Evolutionary conservation across 495 filamentous ascomycete species (phyloP).

Genomic region (Talaromyces proteolyticus): DNA sequence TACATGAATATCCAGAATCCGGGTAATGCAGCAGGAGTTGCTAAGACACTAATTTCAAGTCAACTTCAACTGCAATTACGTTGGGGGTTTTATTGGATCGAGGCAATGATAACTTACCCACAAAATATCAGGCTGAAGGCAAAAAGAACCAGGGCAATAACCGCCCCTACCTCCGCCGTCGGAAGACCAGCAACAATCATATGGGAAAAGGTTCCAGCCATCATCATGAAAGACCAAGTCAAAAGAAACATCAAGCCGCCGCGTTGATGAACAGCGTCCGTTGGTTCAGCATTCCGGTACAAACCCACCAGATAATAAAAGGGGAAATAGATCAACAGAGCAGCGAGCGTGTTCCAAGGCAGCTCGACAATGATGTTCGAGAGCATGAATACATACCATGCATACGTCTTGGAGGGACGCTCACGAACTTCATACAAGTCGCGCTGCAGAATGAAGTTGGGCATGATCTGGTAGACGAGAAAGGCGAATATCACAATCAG

Average conservation of each 20-base stretch:
- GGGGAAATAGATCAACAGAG: slow-evolving; percentile 42
- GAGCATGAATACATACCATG: slow-evolving; percentile 54
- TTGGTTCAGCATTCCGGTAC: slow-evolving; percentile 39
- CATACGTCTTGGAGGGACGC: slow-evolving; percentile 52
- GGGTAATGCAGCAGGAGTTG: slow-evolving; percentile 52
- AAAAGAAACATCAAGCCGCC: slow-evolving; percentile 55
- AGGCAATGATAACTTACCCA: slow-evolving; percentile 11
- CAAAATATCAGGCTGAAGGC: slow-evolving; percentile 57
- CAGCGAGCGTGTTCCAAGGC: slow-evolving; percentile 50
- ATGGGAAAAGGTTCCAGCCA: slow-evolving; percentile 57
- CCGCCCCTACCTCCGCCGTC: slow-evolving; percentile 55
- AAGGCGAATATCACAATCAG: slow-evolving; percentile 5
- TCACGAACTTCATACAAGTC: slow-evolving; percentile 58
- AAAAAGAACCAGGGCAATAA: slow-evolving; percentile 55
- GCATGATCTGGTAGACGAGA: slow-evolving; percentile 10
- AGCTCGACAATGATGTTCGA: slow-evolving; percentile 56
- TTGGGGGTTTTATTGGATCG: not conserved
- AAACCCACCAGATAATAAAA: slow-evolving; percentile 60
- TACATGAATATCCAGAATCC: slow-evolving; percentile 75
- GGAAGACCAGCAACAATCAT: slow-evolving; percentile 60
- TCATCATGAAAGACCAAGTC: slow-evolving; percentile 47
- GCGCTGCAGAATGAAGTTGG: slow-evolving; percentile 7
- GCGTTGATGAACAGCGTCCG: slow-evolving; percentile 39
- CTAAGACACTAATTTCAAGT: slow-evolving; percentile 49
- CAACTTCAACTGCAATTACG: not conserved